phyloP scores from a whole-genome alignment of 2,329 filamentous ascomycete genomes.

The Acephala macrosclerotiorum region DNA sequence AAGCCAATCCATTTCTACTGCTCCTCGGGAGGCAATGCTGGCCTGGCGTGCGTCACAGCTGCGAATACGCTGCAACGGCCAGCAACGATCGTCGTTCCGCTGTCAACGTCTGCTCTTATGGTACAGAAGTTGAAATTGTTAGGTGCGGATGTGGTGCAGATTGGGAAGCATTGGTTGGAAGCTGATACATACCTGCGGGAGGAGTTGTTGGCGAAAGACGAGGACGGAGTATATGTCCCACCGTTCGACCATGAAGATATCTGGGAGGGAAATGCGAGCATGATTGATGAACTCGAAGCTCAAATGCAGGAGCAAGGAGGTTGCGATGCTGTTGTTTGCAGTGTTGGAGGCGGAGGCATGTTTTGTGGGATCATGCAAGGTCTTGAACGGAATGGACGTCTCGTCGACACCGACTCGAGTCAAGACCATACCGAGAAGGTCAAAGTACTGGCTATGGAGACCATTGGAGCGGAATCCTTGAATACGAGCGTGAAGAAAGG shows the following conservation, averaged over 20 bases:
- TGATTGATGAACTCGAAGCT: slow-evolving; percentile 55
- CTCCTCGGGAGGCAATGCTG: slow-evolving; percentile 84
- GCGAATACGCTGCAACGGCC: slow-evolving; percentile 68
- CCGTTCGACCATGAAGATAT: slow-evolving; percentile 74
- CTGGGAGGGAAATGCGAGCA: slow-evolving; percentile 68
- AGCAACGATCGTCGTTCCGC: slow-evolving; percentile 79
- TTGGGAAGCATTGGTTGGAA: slow-evolving; percentile 72
- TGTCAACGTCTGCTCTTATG: slow-evolving; percentile 71
- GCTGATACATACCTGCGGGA: slow-evolving; percentile 73
- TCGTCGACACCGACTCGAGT: background rate
- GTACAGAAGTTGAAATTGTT: slow-evolving; percentile 73
- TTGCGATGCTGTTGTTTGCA: slow-evolving; percentile 76
- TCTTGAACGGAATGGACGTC: slow-evolving; percentile 27
- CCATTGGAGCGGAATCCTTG: slow-evolving; percentile 75
- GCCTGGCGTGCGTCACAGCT: slow-evolving; percentile 80
- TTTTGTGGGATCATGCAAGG: slow-evolving; percentile 79
- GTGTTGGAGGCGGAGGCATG: slow-evolving; percentile 81
- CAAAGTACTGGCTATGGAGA: slow-evolving; percentile 77
- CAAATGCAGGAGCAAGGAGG: slow-evolving; percentile 41
- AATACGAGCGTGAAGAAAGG: slow-evolving; percentile 65
- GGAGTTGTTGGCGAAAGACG: slow-evolving; percentile 56
- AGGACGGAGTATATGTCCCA: slow-evolving; percentile 67
- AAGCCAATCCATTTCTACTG: slow-evolving; percentile 73
- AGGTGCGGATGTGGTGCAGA: slow-evolving; percentile 73
- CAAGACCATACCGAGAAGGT: slow-evolving; percentile 14